A percentile compares a stretch with the other conserved stretches of the same genome.
phyloP scores from a whole-genome alignment of 805 yeast species.

The Yarrowia deformans region DNA sequence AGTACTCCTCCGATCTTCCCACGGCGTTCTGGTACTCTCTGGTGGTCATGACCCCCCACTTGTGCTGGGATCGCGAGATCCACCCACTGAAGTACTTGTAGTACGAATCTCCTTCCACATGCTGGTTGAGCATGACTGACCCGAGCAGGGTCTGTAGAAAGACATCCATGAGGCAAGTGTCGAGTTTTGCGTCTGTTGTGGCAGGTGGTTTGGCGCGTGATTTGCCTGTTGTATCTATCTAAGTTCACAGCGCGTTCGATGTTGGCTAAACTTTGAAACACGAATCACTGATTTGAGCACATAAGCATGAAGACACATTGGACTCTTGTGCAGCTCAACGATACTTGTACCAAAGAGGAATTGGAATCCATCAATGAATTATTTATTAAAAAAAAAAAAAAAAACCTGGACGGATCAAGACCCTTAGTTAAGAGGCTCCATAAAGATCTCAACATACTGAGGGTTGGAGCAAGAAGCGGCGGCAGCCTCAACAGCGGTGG shows the following conservation, averaged over 20 bases:
- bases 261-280: no score
- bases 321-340: no score
- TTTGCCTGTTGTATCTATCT: no score
- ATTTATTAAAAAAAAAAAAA: background rate
- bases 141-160: conserved; percentile 20
- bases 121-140: conserved; percentile 7
- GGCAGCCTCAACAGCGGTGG: conserved; percentile 18
- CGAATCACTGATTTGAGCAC: no score
- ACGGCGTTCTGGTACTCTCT: background rate
- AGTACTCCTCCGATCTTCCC: conserved; percentile 8
- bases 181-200: no score
- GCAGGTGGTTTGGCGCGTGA: no score
- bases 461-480: background rate
- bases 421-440: conserved; percentile 16
- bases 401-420: background rate
- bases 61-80: background rate
- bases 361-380: background rate
- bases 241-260: no score
- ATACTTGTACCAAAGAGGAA: background rate
- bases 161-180: conserved; percentile 1
- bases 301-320: no score
- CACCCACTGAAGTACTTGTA: conserved; percentile 7
- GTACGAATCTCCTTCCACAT: conserved; percentile 1
- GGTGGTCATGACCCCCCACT: conserved; percentile 8
- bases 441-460: conserved; percentile 21